Evolutionary conservation across 1,139 yeast genomes (phyloP), one percentile per base, ranked within the genome.

Genomic region (Magnusiomyces clavatus): DNA sequence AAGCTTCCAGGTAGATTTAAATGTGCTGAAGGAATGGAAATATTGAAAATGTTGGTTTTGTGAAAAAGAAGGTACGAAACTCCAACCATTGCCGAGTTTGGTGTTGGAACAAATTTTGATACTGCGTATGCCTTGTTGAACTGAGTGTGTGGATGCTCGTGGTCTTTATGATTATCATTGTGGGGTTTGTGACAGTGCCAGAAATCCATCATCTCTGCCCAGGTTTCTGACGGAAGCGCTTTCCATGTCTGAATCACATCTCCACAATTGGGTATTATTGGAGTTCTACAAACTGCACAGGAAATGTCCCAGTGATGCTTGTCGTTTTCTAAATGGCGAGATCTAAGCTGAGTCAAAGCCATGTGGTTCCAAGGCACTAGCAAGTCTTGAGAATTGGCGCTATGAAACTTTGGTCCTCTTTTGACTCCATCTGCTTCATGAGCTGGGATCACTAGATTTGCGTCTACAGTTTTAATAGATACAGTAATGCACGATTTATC

Each of bases 181-280:
- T 73, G 72, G 0, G 98, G 97, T 64, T 89, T 89, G 65, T 92
- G 97, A 64, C 98, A 92, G 66, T 92, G 97, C 98, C 98, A 92
- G 58, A 85, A 86, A 56, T 92, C 97, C 96, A 92, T 86, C 77
- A 92, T 73, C 64, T 92, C 98, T 12, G 86, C 80, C 98, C 98
- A 92, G 51, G 81, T 74, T 61, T 89, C 97, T 1, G 95, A 85
- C 0, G 98, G 98, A 82, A 90, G 77, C 46, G 87, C 86, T 48
- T 64, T 66, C 68, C 68, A 67, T 2, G 51, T 24, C 8, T 24
- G 31, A 24, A 24, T 24, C 8, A 8, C 8, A 8, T 4, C 8
- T 8, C 31, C 31, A 24, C 31, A 24, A 8, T 24, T 24, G 31
- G 31, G 31, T 24, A 24, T 24, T 5, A 24, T 24, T 8, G 31